Percentiles rank a stretch among this genome's conserved stretches.
These are phyloP conservation scores for Paramarasmius palmivorus DNA, from an alignment of 1,284 basidiomycete genomes.

Conservation along the genomic window DNA sequence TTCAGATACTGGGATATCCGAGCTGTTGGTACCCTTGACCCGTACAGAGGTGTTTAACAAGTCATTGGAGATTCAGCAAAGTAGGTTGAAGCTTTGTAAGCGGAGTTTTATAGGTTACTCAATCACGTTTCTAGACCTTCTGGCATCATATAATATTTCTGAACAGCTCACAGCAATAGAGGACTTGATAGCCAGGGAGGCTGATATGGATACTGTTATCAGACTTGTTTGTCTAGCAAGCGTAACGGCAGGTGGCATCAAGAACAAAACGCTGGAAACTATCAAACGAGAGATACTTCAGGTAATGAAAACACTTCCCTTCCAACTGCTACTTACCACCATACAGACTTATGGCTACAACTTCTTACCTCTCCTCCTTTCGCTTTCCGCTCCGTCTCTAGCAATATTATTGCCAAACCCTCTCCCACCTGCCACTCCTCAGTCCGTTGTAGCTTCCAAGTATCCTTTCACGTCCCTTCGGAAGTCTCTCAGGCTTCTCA, in stretches of 20 bases:
- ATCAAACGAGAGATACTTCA: slow-evolving; percentile 92
- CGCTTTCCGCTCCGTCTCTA: slow-evolving; percentile 74
- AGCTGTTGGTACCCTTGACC: slow-evolving; percentile 84
- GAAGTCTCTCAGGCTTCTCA: slow-evolving; percentile 87
- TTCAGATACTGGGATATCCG: slow-evolving; percentile 91
- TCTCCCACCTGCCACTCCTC: slow-evolving; percentile 48
- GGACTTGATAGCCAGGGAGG: slow-evolving; percentile 83
- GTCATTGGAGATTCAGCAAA: slow-evolving; percentile 95
- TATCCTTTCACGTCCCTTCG: slow-evolving; percentile 74
- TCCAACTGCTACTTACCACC: slow-evolving; percentile 12
- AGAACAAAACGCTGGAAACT: slow-evolving; percentile 83
- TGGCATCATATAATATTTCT: slow-evolving; percentile 84
- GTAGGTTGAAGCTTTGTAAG: slow-evolving; percentile 41
- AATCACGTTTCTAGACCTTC: slow-evolving; percentile 66
- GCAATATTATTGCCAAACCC: slow-evolving; percentile 66
- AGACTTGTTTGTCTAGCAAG: slow-evolving; percentile 87
- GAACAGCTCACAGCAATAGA: slow-evolving; percentile 82
- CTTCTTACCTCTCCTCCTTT: slow-evolving; percentile 82
- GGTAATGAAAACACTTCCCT: slow-evolving; percentile 39
- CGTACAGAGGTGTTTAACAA: slow-evolving; percentile 90
- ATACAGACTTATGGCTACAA: slow-evolving; percentile 89
- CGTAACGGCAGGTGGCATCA: slow-evolving; percentile 84
- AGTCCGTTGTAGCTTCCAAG: slow-evolving; percentile 48
- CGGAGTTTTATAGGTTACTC: slow-evolving; percentile 9
- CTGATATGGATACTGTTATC: slow-evolving; percentile 75